Base-by-base conservation (phyloP, 306 rosid species). In the Nissolia schottii region DNA sequence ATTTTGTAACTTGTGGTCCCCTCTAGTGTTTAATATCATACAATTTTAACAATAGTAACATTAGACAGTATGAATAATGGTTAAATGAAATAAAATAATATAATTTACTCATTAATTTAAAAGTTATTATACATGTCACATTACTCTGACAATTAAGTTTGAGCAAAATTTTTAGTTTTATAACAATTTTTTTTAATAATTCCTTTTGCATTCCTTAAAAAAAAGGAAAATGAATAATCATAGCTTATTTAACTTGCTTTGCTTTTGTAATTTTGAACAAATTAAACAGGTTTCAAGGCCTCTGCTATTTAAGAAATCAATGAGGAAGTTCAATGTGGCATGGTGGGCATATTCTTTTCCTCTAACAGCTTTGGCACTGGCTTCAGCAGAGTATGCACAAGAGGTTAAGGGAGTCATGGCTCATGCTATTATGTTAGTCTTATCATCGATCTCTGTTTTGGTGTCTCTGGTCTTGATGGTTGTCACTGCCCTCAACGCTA, bases 281-380 rank as follows among this genome's bases (percentile, higher is more conserved):
- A n/a, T n/a, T n/a, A n/a, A 51, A 71, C 73, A 85, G 90, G 88
- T 75, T 51, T 79, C 84, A 23, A 85, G 93, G 66, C 89, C 89
- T 27, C 1, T 76, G 7, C 55, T 88, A 27, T 88, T 88, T 74
- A 88, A 74, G 85, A 81, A 83, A 49, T 80, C 90, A 0, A 71
- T 83, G 85, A 85, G 45, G 82, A 85, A 84, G 83, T 81, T 85
- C 78, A 64, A 46, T 49, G 84, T 85, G 53, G 84, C 80, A 51
- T 88, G 93, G 93, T 85, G 93, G 90, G 88, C 84, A 11, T 85
- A 83, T 68, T 88, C 90, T 7, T 83, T 85, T 64, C 88, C 90
- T 1, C 61, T 85, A 0, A 88, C 85, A 0, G 76, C 70, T 2
- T 67, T 85, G 56, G 87, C 85, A 56, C 37, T 88, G 71, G 93